Evolutionary conservation across 129 eudicot species (phyloP), one percentile per base, ranked within the genome.

Genomic region (Chrysanthemum makinoi): DNA sequence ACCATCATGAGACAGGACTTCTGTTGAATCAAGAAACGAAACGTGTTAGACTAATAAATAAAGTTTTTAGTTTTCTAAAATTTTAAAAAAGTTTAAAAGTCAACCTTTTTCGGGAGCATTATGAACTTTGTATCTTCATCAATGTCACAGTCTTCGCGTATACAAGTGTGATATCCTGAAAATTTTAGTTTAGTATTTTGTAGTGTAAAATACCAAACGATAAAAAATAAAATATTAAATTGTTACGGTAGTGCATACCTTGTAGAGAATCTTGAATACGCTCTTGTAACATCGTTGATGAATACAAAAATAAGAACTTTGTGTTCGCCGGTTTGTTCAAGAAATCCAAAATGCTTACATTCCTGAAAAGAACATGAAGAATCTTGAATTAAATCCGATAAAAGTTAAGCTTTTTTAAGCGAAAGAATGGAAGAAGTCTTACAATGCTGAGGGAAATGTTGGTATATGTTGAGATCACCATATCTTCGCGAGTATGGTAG

Each of bases 401-500:
- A 24, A 50, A 68, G 35, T 69, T 10, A 58, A 8, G 8, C 18
- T 22, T 22, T 65, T 39, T 65, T 4, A 12, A 33, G 20, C 20
- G 19, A 2, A 35, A 17, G 28, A 48, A 16, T 3, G 18, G 26
- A n/a, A 50, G 57, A 55, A 18, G 62, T 51, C 80, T 77, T 77
- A 77, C 80, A 15, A 16, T 46, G 72, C 20, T 28, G 10, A 44
- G 70, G 52, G 57, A 62, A 44, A 50, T 44, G 16, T 80, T 77
- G 84, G 68, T 49, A 84, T 49, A 80, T 75, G 74, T 78, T 75
- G n/a, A 62, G 66, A 55, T 81, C 78, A 69, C 77, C 76, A 76
- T 85, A 87, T 75, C 81, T 83, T 58, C 70, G 76, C 14, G 95
- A 69, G 60, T 80, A 73, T 0, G 96, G 97, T 49, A 91, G 76